These are phyloP conservation scores for Dothistroma septosporum DNA, from an alignment of 2,329 filamentous ascomycete genomes.

Conservation along the genomic window DNA sequence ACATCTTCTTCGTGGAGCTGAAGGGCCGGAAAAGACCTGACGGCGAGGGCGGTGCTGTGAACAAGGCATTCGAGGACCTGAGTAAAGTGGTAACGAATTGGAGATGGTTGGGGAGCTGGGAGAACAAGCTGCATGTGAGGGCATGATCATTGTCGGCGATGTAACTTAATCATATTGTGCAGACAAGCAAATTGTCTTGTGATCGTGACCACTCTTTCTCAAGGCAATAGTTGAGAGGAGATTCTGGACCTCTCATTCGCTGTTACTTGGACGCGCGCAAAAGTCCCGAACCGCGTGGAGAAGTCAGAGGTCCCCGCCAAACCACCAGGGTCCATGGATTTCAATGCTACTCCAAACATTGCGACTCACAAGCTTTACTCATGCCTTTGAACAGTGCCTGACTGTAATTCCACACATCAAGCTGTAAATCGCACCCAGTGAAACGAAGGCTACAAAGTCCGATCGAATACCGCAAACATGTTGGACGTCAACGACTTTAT, in stretches of 20 bases:
- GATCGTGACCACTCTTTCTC: too few species aligned
- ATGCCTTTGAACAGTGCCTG: neutral
- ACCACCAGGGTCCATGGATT: neutral
- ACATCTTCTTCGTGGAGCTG: constrained; percentile 93
- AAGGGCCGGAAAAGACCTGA: constrained; percentile 54
- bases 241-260: neutral
- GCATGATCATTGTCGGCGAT: constrained; percentile 22
- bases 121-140: constrained; percentile 35
- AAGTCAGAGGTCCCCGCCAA: neutral
- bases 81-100: constrained; percentile 56
- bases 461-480: constrained; percentile 28
- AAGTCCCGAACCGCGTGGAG: neutral
- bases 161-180: too few species aligned
- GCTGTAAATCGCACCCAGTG: too few species aligned
- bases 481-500: constrained; percentile 51
- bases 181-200: too few species aligned
- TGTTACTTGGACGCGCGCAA: neutral
- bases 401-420: neutral
- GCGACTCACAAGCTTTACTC: neutral
- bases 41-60: constrained; percentile 56
- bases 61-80: constrained; percentile 58
- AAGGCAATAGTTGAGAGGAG: neutral
- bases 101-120: constrained; percentile 50
- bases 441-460: neutral
- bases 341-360: neutral